Percentiles rank a stretch among this genome's conserved stretches.
Conservation (phyloP, 2,329 filamentous ascomycete genomes). For the Ophiocordyceps sinensis region DNA sequence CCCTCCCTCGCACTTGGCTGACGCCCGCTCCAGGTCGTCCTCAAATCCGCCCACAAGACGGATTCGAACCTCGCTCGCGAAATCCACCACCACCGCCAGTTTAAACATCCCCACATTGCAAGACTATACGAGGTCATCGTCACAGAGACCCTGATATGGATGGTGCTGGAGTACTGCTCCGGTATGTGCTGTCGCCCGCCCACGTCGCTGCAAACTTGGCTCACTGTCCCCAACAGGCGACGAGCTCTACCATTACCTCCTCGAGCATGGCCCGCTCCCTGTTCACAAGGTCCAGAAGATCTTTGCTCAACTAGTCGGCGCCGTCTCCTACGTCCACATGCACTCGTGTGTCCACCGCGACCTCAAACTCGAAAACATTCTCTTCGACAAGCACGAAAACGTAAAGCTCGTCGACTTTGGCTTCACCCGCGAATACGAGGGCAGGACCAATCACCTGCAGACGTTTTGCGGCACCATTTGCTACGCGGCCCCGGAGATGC, state of each 20-base stretch:
- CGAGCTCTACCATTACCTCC: constrained; percentile 91
- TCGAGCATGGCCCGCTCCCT: constrained; percentile 71
- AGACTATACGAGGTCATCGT: constrained; percentile 96
- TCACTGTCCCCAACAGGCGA: constrained; percentile 47
- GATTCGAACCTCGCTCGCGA: constrained; percentile 92
- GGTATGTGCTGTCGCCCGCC: constrained; percentile 35
- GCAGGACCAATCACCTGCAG: constrained; percentile 84
- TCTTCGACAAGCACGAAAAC: constrained; percentile 92
- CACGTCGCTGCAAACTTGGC: background rate
- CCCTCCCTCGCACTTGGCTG: background rate
- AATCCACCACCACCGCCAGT: constrained; percentile 97
- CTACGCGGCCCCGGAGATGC: constrained; percentile 96
- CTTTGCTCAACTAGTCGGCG: constrained; percentile 88
- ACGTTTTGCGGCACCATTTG: constrained; percentile 97
- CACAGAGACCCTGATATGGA: constrained; percentile 87
- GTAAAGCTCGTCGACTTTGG: constrained; percentile 97
- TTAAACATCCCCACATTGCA: constrained; percentile 93
- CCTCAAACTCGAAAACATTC: constrained; percentile 78
- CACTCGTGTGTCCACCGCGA: constrained; percentile 95
- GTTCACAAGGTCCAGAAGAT: constrained; percentile 85
- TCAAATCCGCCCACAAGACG: constrained; percentile 94
- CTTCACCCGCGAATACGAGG: constrained; percentile 94
- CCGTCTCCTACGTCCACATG: constrained; percentile 87
- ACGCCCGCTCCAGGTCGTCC: constrained; percentile 55
- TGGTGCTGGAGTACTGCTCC: constrained; percentile 91